Percentiles rank a stretch among this genome's conserved stretches.
phyloP scores from a whole-genome alignment of 768 basidiomycete species.

The Suillus brevipes region DNA sequence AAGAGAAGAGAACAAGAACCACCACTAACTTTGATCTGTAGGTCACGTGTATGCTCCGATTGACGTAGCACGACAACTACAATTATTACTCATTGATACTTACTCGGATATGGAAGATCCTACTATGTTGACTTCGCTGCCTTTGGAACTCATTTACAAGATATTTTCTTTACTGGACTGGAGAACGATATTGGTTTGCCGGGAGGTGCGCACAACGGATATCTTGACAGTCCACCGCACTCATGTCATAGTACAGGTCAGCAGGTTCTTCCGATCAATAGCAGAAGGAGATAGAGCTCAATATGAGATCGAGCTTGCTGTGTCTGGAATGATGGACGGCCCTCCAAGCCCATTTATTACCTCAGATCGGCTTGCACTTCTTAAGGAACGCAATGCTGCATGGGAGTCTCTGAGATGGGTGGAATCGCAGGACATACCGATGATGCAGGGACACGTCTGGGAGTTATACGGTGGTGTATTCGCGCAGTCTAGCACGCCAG shows the following conservation, averaged over 20 bases:
- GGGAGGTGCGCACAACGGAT: slow-evolving; percentile 18
- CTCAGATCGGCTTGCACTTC: slow-evolving; percentile 37
- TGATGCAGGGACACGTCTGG: slow-evolving; percentile 49
- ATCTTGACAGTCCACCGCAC: background rate
- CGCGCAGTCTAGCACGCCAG: slow-evolving; percentile 37
- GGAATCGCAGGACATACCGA: slow-evolving; percentile 33
- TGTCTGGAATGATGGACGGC: slow-evolving; percentile 44
- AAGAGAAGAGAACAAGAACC: slow-evolving; percentile 6
- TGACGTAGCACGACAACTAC: background rate
- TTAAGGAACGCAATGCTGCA: slow-evolving; percentile 39
- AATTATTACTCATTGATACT: background rate
- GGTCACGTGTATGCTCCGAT: slow-evolving; percentile 21
- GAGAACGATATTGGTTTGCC: slow-evolving; percentile 30
- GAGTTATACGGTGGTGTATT: slow-evolving; percentile 61
- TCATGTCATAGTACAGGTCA: slow-evolving; percentile 28
- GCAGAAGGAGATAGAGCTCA: slow-evolving; percentile 36
- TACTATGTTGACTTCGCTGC: slow-evolving; percentile 21
- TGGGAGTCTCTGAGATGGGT: slow-evolving; percentile 44
- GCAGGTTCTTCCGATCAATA: slow-evolving; percentile 28
- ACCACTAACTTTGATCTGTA: slow-evolving; percentile 6
- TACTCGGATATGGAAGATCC: background rate
- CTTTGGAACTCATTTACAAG: slow-evolving; percentile 26
- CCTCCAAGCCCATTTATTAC: slow-evolving; percentile 26
- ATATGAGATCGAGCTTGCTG: slow-evolving; percentile 47
- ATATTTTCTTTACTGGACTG: slow-evolving; percentile 22